A percentile compares a stretch with the other conserved stretches of the same genome.
Conservation (phyloP, 371 early-diverging fungal genomes). For the Chytridiales sp. region DNA sequence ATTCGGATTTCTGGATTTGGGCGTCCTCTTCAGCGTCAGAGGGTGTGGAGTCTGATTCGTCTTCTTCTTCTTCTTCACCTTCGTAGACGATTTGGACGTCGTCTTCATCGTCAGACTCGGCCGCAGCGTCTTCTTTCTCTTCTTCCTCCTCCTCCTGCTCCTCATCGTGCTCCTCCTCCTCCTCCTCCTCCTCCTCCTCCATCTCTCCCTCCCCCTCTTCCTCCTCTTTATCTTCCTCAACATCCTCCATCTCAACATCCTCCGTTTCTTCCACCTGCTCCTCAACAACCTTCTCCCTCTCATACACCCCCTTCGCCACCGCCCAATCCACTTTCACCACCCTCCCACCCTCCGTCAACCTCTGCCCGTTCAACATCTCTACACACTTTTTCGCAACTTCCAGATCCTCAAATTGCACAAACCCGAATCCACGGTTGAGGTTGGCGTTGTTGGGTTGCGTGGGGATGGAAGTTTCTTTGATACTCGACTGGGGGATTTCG, state of each 20-base stretch:
- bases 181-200: conserved; percentile 15
- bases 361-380: conserved; percentile 70
- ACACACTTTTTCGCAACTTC: conserved; percentile 73
- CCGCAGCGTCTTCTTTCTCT: conserved; percentile 3
- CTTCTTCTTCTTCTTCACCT: conserved; percentile 45
- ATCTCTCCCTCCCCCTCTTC: conserved; percentile 25
- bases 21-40: conserved; percentile 14
- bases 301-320: conserved; percentile 71
- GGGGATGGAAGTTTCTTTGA: no score
- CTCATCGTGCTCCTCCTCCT: conserved; percentile 37
- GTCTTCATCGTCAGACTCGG: conserved; percentile 34
- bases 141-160: conserved; percentile 22
- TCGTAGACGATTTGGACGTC: conserved; percentile 40
- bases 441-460: no score
- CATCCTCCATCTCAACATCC: conserved; percentile 48
- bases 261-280: conserved; percentile 22
- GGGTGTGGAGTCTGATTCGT: conserved; percentile 31
- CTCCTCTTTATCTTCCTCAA: conserved; percentile 4
- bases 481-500: no score
- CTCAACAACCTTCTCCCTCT: conserved; percentile 39
- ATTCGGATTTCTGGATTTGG: conserved; percentile 1
- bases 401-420: conserved; percentile 73
- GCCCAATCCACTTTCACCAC: conserved; percentile 84
- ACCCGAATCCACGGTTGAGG: conserved; percentile 87
- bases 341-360: conserved; percentile 62